Conservation (phyloP, 1,284 basidiomycete genomes). For the Sutorius eximius region DNA sequence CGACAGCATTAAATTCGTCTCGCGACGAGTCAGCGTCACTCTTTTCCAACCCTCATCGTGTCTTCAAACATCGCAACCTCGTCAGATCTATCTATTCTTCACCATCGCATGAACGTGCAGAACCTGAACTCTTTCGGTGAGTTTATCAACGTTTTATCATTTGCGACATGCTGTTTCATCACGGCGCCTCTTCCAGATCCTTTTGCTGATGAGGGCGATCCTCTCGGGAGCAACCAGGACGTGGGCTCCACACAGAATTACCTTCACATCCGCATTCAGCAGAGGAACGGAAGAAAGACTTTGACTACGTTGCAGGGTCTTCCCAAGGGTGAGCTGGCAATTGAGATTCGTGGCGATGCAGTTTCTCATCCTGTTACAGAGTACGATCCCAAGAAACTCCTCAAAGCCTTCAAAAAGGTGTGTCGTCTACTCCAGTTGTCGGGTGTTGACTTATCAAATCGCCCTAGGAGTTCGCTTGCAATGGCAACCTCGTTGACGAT, state of each 20-base stretch:
- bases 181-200: slow-evolving; percentile 61
- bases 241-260: slow-evolving; percentile 84
- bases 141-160: slow-evolving; percentile 36
- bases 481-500: slow-evolving; percentile 96
- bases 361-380: slow-evolving; percentile 49
- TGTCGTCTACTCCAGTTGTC: slow-evolving; percentile 8
- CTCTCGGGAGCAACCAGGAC: slow-evolving; percentile 70
- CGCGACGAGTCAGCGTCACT: slow-evolving; percentile 9
- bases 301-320: slow-evolving; percentile 97
- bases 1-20: slow-evolving; percentile 28
- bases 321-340: slow-evolving; percentile 72
- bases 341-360: slow-evolving; percentile 10
- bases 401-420: slow-evolving; percentile 99
- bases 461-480: slow-evolving; percentile 94
- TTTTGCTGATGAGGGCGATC: slow-evolving; percentile 89
- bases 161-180: slow-evolving; percentile 11
- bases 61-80: slow-evolving; percentile 48
- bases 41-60: slow-evolving; percentile 30
- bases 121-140: slow-evolving; percentile 80
- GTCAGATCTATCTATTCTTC: slow-evolving; percentile 39
- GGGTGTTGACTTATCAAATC: slow-evolving; percentile 1
- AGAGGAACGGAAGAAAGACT: slow-evolving; percentile 99
- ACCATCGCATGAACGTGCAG: slow-evolving; percentile 88
- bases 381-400: slow-evolving; percentile 97
- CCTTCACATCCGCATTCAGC: slow-evolving; percentile 97